Conservation (phyloP, 352 stramenopile species). For the Pseudoperonospora humuli region DNA sequence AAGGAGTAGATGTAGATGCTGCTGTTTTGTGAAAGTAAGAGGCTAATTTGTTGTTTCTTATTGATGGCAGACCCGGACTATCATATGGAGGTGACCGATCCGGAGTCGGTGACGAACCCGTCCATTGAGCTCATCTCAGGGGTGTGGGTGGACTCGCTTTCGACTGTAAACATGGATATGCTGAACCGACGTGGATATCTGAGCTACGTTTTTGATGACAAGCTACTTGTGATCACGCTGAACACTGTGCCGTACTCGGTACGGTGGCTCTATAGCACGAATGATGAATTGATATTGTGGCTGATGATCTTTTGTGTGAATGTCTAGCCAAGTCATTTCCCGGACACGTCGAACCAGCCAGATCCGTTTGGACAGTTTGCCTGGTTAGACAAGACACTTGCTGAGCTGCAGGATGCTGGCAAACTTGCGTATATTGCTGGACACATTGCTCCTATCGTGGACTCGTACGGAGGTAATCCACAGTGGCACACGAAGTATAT, state of each 20-base stretch:
- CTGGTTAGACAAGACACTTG: slow-evolving; percentile 82
- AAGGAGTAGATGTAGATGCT: neutral
- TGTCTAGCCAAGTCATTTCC: slow-evolving; percentile 57
- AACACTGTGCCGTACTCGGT: slow-evolving; percentile 86
- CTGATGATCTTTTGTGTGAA: slow-evolving; percentile 8
- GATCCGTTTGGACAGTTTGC: slow-evolving; percentile 89
- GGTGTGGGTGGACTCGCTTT: slow-evolving; percentile 57
- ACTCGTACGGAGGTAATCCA: slow-evolving; percentile 83
- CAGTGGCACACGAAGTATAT: slow-evolving; percentile 88
- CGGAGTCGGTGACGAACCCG: slow-evolving; percentile 39
- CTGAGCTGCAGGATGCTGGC: slow-evolving; percentile 29
- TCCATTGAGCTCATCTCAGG: slow-evolving; percentile 55
- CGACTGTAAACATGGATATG: slow-evolving; percentile 39
- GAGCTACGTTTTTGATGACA: slow-evolving; percentile 52
- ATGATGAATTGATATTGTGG: neutral
- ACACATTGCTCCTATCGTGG: slow-evolving; percentile 88
- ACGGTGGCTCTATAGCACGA: neutral
- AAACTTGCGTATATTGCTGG: slow-evolving; percentile 84
- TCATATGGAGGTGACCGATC: slow-evolving; percentile 73
- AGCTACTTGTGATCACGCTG: slow-evolving; percentile 63
- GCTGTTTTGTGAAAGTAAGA: neutral
- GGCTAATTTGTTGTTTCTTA: slow-evolving; percentile 2
- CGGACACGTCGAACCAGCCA: slow-evolving; percentile 48
- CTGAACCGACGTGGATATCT: slow-evolving; percentile 66
- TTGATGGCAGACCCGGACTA: slow-evolving; percentile 62